A percentile compares a stretch with the other conserved stretches of the same genome.
These are phyloP conservation scores for Amanita polypyramis DNA, from an alignment of 768 basidiomycete genomes.

Conservation along the genomic window DNA sequence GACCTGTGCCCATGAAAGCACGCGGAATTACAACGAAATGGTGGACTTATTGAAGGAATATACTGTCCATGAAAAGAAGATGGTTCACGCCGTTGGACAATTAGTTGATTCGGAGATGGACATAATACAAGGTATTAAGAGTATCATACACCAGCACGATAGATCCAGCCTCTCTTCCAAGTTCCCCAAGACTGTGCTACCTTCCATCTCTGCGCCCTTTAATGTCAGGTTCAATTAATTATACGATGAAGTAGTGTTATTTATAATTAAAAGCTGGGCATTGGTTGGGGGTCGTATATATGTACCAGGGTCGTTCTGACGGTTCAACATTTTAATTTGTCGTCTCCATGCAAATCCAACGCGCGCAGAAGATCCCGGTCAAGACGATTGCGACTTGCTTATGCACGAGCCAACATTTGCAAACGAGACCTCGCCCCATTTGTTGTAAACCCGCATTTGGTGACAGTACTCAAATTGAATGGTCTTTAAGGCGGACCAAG, in stretches of 20 bases:
- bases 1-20: constrained; percentile 23
- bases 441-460: background rate
- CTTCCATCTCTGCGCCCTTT: constrained; percentile 14
- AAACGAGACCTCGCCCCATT: background rate
- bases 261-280: background rate
- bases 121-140: constrained; percentile 22
- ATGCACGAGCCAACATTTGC: background rate
- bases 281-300: background rate
- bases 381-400: background rate
- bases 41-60: constrained; percentile 49
- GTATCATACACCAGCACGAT: constrained; percentile 37
- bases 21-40: constrained; percentile 39
- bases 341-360: background rate
- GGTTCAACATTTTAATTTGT: background rate
- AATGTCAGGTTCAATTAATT: background rate
- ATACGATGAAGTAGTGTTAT: background rate
- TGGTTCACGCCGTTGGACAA: constrained; percentile 31
- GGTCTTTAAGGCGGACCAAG: background rate
- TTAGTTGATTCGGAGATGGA: constrained; percentile 29
- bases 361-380: background rate
- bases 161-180: constrained; percentile 37
- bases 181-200: constrained; percentile 36
- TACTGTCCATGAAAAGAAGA: constrained; percentile 27
- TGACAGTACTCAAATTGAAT: background rate
- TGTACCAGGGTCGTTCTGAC: background rate